Evolutionary conservation across 2,329 filamentous ascomycete species (phyloP).

Genomic region (Cadophora luteo-olivacea): DNA sequence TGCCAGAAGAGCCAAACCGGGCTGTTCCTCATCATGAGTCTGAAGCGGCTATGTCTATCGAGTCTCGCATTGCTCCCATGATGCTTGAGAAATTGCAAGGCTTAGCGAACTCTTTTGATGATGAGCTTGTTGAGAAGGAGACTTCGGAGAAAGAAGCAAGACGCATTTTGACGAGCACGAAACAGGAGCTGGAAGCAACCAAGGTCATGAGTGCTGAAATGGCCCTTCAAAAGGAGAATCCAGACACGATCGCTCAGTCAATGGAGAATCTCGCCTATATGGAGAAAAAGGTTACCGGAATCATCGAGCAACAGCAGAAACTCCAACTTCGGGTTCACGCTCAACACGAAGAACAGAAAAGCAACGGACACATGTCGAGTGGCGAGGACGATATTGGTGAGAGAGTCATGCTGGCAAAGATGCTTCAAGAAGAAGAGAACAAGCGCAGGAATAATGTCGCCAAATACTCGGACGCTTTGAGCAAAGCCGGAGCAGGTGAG

Average conservation of each 20-base stretch:
- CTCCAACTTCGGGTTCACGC: slow-evolving; percentile 46
- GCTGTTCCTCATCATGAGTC: slow-evolving; percentile 53
- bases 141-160: slow-evolving; percentile 71
- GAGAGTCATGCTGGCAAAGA: slow-evolving; percentile 62
- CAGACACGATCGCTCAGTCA: slow-evolving; percentile 29
- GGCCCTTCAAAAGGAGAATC: slow-evolving; percentile 40
- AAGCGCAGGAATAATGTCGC: slow-evolving; percentile 60
- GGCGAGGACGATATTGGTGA: slow-evolving; percentile 58
- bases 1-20: slow-evolving; percentile 35
- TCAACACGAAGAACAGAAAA: slow-evolving; percentile 54
- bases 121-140: slow-evolving; percentile 77
- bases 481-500: slow-evolving; percentile 73
- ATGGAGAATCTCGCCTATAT: slow-evolving; percentile 36
- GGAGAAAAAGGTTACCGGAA: slow-evolving; percentile 36
- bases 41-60: slow-evolving; percentile 71
- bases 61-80: slow-evolving; percentile 71
- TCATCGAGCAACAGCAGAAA: slow-evolving; percentile 56
- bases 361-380: slow-evolving; percentile 53
- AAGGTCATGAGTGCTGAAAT: slow-evolving; percentile 62
- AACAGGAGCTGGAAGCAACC: slow-evolving; percentile 68
- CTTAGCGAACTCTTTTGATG: slow-evolving; percentile 73
- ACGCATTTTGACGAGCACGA: slow-evolving; percentile 69
- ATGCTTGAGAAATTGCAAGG: slow-evolving; percentile 76
- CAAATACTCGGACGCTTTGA: slow-evolving; percentile 73
- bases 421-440: slow-evolving; percentile 62